Base-by-base conservation (phyloP, 2,329 filamentous ascomycete genomes). In the Lecanosticta acicola region DNA sequence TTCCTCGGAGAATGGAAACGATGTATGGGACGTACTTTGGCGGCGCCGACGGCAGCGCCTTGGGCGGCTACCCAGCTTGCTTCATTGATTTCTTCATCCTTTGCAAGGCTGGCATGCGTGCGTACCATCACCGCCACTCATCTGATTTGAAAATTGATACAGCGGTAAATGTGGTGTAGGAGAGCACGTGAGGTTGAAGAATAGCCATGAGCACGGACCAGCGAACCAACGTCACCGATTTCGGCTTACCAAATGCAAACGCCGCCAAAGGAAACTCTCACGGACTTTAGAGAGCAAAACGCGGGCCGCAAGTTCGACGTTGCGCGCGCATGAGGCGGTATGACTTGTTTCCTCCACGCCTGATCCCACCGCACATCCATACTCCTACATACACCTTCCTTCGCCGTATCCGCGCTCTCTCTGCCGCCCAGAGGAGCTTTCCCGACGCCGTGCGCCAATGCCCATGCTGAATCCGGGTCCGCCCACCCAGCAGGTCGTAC, bases 51-150 rank as follows among this genome's bases (percentile, higher is more conserved):
- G 24, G 78, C 66, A 14, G 83, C 85, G 29, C 86, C 87, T 51
- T 75, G 75, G 2, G 75, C 75, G 29, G 84, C 85, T 59, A 85
- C 83, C 80, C 82, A 84, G 34, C 83, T 81, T 38, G 86, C 86
- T 46, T 77, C 73, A 52, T 78, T 77, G 40, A 83, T 80, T 64
- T 91, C 85, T 34, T 79, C 77, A 55, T 77, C 79, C 41, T 77
- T 77, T 11, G 59, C 64, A 60, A 84, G 69, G 51, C 73, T 75
- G 56, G 77, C 80, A 68, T 80, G 75, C 49, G 51, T 3, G 24
- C 52, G 48, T 49, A 51, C 46, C 50, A 49, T 53, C 40, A 33
- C 45, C 41, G 41, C 38, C 26, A 21, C 34, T 4, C 41, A 48
- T 48, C 37, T 26, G 39, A 14, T 29, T 19, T 4, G 32, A 20